Conservation (phyloP, 2,329 filamentous ascomycete genomes). For the Venturia nashicola region DNA sequence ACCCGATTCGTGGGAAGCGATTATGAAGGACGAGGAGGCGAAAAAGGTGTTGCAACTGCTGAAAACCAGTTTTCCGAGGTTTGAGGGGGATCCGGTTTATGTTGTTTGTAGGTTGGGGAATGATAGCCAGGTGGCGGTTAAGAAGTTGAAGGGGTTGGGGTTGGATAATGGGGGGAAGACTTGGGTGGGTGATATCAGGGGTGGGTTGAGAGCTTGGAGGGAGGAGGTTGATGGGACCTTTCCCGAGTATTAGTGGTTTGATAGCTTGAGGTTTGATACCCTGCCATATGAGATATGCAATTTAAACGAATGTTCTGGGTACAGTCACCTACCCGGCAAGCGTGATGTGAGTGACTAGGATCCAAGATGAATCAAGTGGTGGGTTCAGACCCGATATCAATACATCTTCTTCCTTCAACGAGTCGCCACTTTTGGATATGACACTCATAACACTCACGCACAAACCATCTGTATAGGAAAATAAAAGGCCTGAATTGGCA, state of each 20-base stretch:
- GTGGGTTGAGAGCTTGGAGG: constrained; percentile 64
- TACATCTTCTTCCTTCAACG: no score
- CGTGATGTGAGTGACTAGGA: no score
- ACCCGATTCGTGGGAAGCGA: neutral
- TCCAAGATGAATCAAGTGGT: no score
- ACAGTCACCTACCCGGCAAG: no score
- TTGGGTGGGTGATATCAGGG: constrained; percentile 58
- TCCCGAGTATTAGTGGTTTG: constrained; percentile 38
- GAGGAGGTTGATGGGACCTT: constrained; percentile 48
- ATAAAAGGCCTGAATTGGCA: no score
- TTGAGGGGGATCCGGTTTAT: constrained; percentile 46
- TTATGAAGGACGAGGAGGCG: neutral
- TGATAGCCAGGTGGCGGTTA: constrained; percentile 61
- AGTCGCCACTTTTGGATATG: no score
- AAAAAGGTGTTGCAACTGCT: constrained; percentile 1
- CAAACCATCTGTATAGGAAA: no score
- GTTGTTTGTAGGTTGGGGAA: constrained; percentile 65
- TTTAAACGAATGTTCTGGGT: no score
- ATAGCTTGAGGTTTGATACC: neutral
- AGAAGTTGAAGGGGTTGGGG: constrained; percentile 51
- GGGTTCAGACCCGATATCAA: no score
- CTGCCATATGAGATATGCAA: no score
- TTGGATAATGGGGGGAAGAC: constrained; percentile 39
- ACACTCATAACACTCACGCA: no score
- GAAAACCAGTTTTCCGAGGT: neutral